Base-by-base conservation (phyloP, 1,139 yeast species). In the Lodderomyces beijingensis region DNA sequence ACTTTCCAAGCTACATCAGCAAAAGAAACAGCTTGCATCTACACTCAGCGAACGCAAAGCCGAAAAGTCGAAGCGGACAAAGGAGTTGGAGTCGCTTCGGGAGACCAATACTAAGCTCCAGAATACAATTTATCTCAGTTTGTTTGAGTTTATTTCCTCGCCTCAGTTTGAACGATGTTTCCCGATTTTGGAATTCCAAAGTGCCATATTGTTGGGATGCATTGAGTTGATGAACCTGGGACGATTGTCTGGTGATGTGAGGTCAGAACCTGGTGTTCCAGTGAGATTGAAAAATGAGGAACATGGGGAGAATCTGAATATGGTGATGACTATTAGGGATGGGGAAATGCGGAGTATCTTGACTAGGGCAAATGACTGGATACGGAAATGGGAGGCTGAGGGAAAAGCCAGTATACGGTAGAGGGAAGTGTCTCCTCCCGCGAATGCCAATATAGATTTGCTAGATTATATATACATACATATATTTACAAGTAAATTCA, bases 121-220 rank as follows among this genome's bases (percentile, higher is more conserved):
- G 22, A 19, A 19, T 19, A 19, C 8, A 19, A 19, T 19, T 9
- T 19, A 19, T 19, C n/a, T 19, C 6, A 16, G 24, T 11, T 12
- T 32, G 10, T 32, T 27, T 18, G 21, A 32, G 3, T 32, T 32
- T 16, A 23, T 32, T 5, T 20, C 27, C 8, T 32, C 35, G 3
- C 24, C 24, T 3, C 34, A 31, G 18, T 35, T 35, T 16, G 24
- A 28, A 10, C 25, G 14, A 16, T 30, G 34, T 19, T 35, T 31
- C 16, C 38, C 38, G 12, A 25, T 27, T 10, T 12, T 35, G 13
- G 38, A 27, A 6, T 31, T 35, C 16, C 38, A 32, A 11, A 25
- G 30, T 9, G 27, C 38, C 8, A 21, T 35, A 17, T 28, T 35
- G 21, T 25, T 35, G 17, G 23, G 34, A 5, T 28, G 30, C 16